Evolutionary conservation across 148 eudicot species (phyloP).

Genomic region (Amaranthus palmeri): DNA sequence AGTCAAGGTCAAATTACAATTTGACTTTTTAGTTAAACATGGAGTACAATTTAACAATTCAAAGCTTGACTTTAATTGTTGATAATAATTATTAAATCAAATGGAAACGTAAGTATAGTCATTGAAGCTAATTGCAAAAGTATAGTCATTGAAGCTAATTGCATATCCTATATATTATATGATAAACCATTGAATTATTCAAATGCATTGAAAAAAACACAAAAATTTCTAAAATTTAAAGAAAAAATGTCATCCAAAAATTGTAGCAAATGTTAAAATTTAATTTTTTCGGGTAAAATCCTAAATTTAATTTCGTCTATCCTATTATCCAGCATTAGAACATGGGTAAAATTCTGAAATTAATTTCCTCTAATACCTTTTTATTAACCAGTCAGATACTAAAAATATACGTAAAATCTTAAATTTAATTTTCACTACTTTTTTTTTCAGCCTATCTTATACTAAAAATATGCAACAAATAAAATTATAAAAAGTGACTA

Average conservation of each 20-base stretch:
- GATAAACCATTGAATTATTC: background rate
- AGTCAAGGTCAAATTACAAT: background rate
- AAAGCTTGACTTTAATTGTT: slow-evolving; percentile 6
- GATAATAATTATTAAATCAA: background rate
- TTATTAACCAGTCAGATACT: too few relatives aligned
- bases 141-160: background rate
- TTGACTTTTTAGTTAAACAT: background rate
- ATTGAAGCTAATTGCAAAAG: background rate
- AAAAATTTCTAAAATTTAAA: background rate
- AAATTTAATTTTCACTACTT: too few relatives aligned
- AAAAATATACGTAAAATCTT: too few relatives aligned
- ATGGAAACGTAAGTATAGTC: background rate
- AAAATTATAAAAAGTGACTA: too few relatives aligned
- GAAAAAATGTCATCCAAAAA: background rate
- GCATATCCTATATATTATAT: background rate
- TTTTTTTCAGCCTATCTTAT: too few relatives aligned
- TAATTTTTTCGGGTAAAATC: too few relatives aligned
- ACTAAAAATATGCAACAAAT: too few relatives aligned
- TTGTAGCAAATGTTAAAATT: too few relatives aligned
- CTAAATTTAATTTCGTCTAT: too few relatives aligned
- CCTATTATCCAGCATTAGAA: too few relatives aligned
- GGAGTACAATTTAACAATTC: background rate
- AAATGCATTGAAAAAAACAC: background rate
- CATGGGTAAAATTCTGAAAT: too few relatives aligned
- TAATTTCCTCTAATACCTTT: too few relatives aligned